These are phyloP conservation scores for Aspergillus sp. DNA, from an alignment of 2,329 filamentous ascomycete species.

Conservation along the genomic window DNA sequence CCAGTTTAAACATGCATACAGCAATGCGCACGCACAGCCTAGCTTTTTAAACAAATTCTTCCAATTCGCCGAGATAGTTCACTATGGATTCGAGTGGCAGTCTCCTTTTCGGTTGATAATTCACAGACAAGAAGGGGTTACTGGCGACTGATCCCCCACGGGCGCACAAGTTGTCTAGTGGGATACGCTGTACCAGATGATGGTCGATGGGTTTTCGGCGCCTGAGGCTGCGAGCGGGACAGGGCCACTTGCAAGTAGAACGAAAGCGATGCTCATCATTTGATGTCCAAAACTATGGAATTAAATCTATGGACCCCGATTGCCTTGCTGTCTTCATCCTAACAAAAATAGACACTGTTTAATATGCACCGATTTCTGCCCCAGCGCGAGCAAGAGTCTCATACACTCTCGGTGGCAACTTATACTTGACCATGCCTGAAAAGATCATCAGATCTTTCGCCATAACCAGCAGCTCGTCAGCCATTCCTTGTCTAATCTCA, in stretches of 20 bases:
- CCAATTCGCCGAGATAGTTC: too few relatives aligned
- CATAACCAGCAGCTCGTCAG: conserved; percentile 67
- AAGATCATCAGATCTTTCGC: conserved; percentile 90
- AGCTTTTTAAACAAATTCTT: not conserved
- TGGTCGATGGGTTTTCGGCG: not conserved
- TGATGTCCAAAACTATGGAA: not conserved
- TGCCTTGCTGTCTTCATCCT: too few relatives aligned
- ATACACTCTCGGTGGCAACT: conserved; percentile 78
- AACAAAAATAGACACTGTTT: not conserved
- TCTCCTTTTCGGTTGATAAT: not conserved
- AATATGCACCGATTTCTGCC: conserved; percentile 52
- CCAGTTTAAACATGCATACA: conserved; percentile 7
- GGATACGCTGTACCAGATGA: not conserved
- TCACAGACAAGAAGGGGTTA: not conserved
- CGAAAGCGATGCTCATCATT: conserved; percentile 1
- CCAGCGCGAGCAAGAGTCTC: conserved; percentile 80
- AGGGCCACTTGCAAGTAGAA: not conserved
- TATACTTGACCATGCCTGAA: conserved; percentile 84
- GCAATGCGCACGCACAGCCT: not conserved
- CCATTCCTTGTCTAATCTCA: conserved; percentile 44
- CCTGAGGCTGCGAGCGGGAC: not conserved
- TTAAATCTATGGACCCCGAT: conserved; percentile 1
- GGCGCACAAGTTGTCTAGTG: not conserved
- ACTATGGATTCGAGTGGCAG: too few relatives aligned
- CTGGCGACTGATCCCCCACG: not conserved